These are phyloP conservation scores for Mycena leptocephala DNA, from an alignment of 768 basidiomycete species.

Conservation along the genomic window DNA sequence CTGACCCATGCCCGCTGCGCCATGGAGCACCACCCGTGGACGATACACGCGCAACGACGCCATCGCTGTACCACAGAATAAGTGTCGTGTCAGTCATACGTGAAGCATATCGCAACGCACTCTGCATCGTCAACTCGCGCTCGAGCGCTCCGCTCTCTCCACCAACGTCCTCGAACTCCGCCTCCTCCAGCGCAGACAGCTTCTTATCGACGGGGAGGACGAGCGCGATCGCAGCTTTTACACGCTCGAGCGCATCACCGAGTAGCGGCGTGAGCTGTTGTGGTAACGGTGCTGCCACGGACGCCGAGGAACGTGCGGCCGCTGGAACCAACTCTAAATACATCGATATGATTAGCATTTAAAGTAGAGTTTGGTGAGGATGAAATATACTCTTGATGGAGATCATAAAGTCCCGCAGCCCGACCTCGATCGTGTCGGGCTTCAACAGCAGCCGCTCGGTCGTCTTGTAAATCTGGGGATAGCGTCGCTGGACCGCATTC, in stretches of 20 bases:
- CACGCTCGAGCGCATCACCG: conserved; percentile 74
- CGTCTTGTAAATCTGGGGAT: conserved; percentile 98
- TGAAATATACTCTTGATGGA: conserved; percentile 90
- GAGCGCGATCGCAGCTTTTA: conserved; percentile 80
- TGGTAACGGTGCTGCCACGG: conserved; percentile 89
- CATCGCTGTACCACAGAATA: conserved; percentile 72
- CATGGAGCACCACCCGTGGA: conserved; percentile 89
- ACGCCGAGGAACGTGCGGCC: conserved; percentile 92
- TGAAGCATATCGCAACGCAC: conserved; percentile 60
- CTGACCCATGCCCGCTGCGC: conserved; percentile 92
- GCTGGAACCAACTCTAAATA: conserved; percentile 91
- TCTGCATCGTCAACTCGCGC: conserved; percentile 90
- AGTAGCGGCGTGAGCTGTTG: conserved; percentile 88
- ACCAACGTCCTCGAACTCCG: conserved; percentile 88
- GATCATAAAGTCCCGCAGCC: conserved; percentile 96
- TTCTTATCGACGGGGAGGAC: conserved; percentile 89
- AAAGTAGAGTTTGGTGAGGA: conserved; percentile 1
- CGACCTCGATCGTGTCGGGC: conserved; percentile 88
- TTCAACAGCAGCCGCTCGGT: conserved; percentile 88
- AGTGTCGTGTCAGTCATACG: conserved; percentile 12
- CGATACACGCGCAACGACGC: conserved; percentile 93
- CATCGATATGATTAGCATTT: conserved; percentile 15
- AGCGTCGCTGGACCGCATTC: conserved; percentile 95
- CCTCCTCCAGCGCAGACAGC: conserved; percentile 92
- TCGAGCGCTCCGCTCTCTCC: conserved; percentile 89